Base-by-base conservation (phyloP, 306 rosid species). In the Leucaena leucocephala region DNA sequence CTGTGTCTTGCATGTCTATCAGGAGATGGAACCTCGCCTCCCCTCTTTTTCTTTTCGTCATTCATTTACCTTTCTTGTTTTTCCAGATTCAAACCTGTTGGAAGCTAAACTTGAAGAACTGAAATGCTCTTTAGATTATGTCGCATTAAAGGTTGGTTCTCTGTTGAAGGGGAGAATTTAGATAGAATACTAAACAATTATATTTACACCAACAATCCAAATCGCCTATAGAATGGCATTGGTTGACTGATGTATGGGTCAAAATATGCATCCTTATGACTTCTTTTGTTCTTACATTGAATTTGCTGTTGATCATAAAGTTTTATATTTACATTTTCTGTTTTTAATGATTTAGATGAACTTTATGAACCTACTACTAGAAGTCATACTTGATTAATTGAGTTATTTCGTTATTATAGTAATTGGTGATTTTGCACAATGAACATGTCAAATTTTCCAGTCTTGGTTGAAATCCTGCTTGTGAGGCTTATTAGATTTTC, bases 141-240 rank as follows among this genome's bases (percentile, higher is more conserved):
- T 74, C 66, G 17, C 86, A 58, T 76, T 82, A n/a, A 82, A 89
- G 98, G 98, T 89, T 82, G 35, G 89, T 78, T 84, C 72, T 69
- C 65, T 62, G 21, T 68, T 62, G 7, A 68, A 36, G 38, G 80
- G 44, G 13, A 48, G 45, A 38, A 36, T 72, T 72, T 14, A 9
- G 65, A 27, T 42, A 40, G 54, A 42, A 38, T 39, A 42, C 78
- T 22, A 42, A 58, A 36, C 34, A 73, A 6, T 73, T 54, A 39
- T 44, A n/a, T 39, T 21, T 57, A 15, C 8, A 21, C 62, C 8
- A 16, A 57, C 36, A 40, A 57, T 12, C 40, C 40, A 40, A 55
- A 39, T 44, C 55, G 57, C 14, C 45, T 54, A 33, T 58, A 36
- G 34, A 54, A 38, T 54, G 50, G 2, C 8, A 6, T 21, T n/a